These are phyloP conservation scores for Gaultheria prostrata DNA, from an alignment of 148 eudicot species.

Conservation along the genomic window DNA sequence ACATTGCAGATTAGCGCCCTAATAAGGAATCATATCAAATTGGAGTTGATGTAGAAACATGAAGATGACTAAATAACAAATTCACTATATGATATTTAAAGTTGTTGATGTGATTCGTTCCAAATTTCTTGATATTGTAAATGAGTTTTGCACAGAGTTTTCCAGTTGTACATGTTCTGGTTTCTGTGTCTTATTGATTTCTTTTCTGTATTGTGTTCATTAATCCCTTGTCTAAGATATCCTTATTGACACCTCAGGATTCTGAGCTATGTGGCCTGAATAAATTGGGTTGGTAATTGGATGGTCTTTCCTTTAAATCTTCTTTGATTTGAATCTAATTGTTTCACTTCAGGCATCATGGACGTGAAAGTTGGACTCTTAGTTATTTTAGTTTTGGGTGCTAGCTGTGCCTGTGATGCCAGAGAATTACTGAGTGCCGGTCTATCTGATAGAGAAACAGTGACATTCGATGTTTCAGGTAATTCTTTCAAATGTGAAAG, in stretches of 20 bases:
- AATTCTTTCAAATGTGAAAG: conserved; percentile 4
- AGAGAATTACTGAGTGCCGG: conserved; percentile 26
- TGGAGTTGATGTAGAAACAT: neutral
- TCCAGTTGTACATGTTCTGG: neutral
- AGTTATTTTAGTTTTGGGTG: conserved; percentile 28
- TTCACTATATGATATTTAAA: neutral
- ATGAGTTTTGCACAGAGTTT: no score
- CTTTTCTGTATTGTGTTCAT: neutral
- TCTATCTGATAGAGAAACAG: neutral
- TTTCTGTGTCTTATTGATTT: neutral
- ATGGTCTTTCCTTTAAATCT: neutral
- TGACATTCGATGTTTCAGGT: conserved; percentile 28
- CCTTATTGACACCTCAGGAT: neutral
- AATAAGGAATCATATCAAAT: neutral
- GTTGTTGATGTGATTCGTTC: neutral
- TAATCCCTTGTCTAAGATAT: neutral
- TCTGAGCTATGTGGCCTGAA: neutral
- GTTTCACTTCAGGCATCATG: conserved; percentile 31
- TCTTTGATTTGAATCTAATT: neutral
- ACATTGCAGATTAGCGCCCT: neutral
- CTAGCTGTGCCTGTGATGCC: conserved; percentile 37
- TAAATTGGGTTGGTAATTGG: neutral
- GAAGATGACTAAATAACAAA: neutral
- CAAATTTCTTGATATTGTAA: neutral
- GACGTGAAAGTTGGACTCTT: conserved; percentile 28